Base-by-base conservation (phyloP, 768 basidiomycete species). In the Boletus sp. region DNA sequence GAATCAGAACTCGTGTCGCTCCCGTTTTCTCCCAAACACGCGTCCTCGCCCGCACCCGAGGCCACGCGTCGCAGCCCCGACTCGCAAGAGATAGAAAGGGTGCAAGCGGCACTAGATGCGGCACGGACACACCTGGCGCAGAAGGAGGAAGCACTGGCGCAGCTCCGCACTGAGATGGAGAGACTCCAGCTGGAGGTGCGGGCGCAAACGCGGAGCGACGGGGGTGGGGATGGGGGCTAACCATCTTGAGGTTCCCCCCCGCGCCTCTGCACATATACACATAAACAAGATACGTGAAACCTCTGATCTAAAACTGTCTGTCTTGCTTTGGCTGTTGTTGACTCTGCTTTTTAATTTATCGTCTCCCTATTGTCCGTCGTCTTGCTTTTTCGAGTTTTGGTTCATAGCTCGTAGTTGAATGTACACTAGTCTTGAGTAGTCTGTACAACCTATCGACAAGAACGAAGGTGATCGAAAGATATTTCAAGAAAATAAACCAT, bases 151-250 rank as follows among this genome's bases (percentile, higher is more conserved):
- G 51, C 52, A 7, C 46, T 71, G 8, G 50, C 25, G 17, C 53
- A 57, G 13, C 59, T 70, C n/a, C 67, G 54, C 11, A 25, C 30
- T 2, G 63, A 72, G 35, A 55, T 66, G 64, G 58, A 60, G 43
- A 46, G 46, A n/a, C 54, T 65, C 42, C 63, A 47, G 35, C 51
- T 32, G 11, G 56, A 61, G 41, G 23, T 62, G 2, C 49, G 47
- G 6, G 39, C 27, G 17, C 58, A 44, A 33, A 29, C 54, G 5
- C 32, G 4, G 2, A 11, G 17, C 7, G 51, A 55, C 33, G 35
- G 23, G 3, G 17, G 33, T 4, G 46, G 14, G 10, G 48, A 42
- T 10, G 37, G 45, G 5, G 44, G 40, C 10, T 56, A 40, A 40
- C 13, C 13, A 11, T 44, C 4, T 45, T 4, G 14, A 11, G 3